Conservation (phyloP, 2,329 filamentous ascomycete genomes). For the Grosmannia huntii region DNA sequence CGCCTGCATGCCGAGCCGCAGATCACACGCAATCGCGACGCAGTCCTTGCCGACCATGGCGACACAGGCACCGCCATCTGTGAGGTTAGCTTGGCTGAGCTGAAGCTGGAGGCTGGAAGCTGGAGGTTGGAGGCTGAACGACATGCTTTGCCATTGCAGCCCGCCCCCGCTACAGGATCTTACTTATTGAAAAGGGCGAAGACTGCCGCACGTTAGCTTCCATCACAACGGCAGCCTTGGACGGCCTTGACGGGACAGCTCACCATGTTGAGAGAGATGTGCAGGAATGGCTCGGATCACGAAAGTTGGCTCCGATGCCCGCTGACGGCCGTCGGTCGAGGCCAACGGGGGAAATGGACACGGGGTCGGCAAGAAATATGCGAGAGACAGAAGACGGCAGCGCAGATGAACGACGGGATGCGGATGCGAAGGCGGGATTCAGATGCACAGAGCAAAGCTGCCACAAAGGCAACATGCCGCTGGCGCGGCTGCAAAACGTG, state of each 20-base stretch:
- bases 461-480: constrained; percentile 20
- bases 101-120: too few relatives aligned
- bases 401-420: neutral
- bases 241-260: constrained; percentile 9
- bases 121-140: too few relatives aligned
- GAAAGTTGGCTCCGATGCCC: neutral
- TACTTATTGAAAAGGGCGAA: constrained; percentile 94
- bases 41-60: constrained; percentile 99
- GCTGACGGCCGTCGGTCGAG: neutral
- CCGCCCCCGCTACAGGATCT: constrained; percentile 19
- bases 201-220: constrained; percentile 41
- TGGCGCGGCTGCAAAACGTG: constrained; percentile 20
- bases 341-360: neutral
- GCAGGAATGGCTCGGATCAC: neutral
- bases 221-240: too few relatives aligned
- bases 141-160: too few relatives aligned
- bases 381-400: neutral
- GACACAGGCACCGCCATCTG: constrained; percentile 83
- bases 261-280: constrained; percentile 18
- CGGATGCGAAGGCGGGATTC: neutral
- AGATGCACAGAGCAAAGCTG: constrained; percentile 6
- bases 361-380: too few relatives aligned
- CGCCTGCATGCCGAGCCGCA: constrained; percentile 90
- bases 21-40: constrained; percentile 97
- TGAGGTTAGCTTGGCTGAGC: constrained; percentile 1